Conservation (phyloP, 2,329 filamentous ascomycete genomes). For the Cadophora sp. region DNA sequence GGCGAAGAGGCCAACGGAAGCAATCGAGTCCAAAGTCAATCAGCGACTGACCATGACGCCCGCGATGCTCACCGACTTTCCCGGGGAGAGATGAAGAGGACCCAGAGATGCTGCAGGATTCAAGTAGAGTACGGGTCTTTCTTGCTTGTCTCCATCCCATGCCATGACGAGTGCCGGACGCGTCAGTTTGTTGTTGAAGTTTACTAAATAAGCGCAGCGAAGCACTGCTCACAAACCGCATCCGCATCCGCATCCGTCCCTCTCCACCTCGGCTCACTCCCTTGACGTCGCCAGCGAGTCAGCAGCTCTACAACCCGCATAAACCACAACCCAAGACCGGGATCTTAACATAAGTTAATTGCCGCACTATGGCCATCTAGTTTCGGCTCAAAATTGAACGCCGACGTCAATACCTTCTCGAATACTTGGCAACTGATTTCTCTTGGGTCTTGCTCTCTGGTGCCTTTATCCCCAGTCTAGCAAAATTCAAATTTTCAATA, state of each 20-base stretch:
- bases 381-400: not conserved
- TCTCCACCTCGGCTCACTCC: not conserved
- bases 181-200: too few relatives aligned
- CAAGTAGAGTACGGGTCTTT: not conserved
- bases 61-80: too few relatives aligned
- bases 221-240: not conserved
- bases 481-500: not conserved
- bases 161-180: not conserved
- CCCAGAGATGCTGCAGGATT: slow-evolving; percentile 21
- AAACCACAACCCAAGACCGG: not conserved
- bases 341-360: not conserved
- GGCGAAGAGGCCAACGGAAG: not conserved
- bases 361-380: not conserved
- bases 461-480: not conserved
- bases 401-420: not conserved
- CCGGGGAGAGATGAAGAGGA: not conserved
- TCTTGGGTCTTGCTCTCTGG: not conserved
- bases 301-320: not conserved
- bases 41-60: too few relatives aligned
- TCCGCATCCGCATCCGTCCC: slow-evolving; percentile 3
- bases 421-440: not conserved
- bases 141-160: not conserved
- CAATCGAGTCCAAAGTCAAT: not conserved
- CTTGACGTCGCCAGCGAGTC: not conserved
- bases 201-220: too few relatives aligned